Base-by-base conservation (phyloP, 495 filamentous ascomycete genomes). In the Podospora tetraspora region DNA sequence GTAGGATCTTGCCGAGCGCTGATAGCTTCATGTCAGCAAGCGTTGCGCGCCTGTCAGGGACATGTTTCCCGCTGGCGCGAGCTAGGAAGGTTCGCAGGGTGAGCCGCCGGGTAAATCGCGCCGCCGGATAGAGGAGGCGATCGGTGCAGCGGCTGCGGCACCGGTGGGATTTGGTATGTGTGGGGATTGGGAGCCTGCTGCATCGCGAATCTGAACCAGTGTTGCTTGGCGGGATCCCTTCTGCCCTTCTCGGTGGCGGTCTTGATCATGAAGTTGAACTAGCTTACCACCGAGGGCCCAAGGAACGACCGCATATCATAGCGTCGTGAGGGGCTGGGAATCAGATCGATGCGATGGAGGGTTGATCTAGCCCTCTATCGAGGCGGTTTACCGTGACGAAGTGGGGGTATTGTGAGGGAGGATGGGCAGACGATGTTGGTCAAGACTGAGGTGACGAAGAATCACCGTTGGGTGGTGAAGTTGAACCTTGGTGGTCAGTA, bases 81-180 rank as follows among this genome's bases (percentile, higher is more conserved):
- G 69, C 71, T 69, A 71, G 66, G 66, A 70, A 69, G 63, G 58
- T 22, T 68, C 24, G 66, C 66, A 68, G 72, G 43, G 61, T 64
- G 72, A 76, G 73, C 74, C 68, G 71, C 71, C 73, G 74, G 74
- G 34, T 73, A 73, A 76, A 68, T 68, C 43, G 16, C 8, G 43
- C 43, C 43, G 43, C 27, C 9, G 30, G 66, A 61, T 59, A 22
- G 34, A 56, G 62, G 57, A 69, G 68, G 65, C 66, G 73, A 74
- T 74, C 73, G 16, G 22, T 58, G 66, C 66, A 66, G 57, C 21
- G 21, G 25, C 22, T 27, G 56, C 52, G 52, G 24, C 16, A 52
- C 43, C 43, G 43, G 43, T 52, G 43, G 43, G 43, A 52, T 52
- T 52, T 3, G 6, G 34, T 30, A 43, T 5, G n/a, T 60, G n/a